Conservation (phyloP, 2,329 filamentous ascomycete genomes). For the Hypoxylon rubiginosum region DNA sequence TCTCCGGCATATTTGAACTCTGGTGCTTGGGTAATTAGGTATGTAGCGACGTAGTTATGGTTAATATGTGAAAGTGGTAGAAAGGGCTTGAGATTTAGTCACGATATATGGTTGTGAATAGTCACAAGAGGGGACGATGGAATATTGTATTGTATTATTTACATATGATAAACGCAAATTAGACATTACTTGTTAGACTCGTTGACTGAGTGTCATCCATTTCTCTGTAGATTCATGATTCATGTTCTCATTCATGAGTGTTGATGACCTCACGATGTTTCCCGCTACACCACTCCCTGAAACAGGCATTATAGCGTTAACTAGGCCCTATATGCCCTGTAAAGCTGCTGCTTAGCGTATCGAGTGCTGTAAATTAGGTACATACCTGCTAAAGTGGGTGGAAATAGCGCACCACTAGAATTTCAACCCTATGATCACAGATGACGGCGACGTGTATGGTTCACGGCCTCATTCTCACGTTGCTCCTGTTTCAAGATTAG, state of each 20-base stretch:
- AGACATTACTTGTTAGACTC: conserved; percentile 13
- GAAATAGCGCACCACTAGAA: not conserved
- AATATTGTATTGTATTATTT: not conserved
- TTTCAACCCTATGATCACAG: not conserved
- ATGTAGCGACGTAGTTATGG: not conserved
- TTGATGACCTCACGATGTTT: conserved; percentile 50
- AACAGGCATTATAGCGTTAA: conserved; percentile 12
- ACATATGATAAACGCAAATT: conserved; percentile 10
- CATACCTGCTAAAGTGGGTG: conserved; percentile 6
- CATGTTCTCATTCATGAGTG: conserved; percentile 45
- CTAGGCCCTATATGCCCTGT: conserved; percentile 1
- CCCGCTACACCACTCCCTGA: not conserved
- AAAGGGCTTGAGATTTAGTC: too few species aligned
- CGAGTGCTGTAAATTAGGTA: not conserved
- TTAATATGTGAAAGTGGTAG: too few species aligned
- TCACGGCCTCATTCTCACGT: conserved; percentile 1
- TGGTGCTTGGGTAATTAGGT: not conserved
- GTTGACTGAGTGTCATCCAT: conserved; percentile 1
- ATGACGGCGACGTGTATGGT: not conserved
- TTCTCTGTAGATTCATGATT: conserved; percentile 23
- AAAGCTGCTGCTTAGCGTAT: conserved; percentile 11
- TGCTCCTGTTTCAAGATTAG: not conserved
- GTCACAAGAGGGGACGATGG: not conserved
- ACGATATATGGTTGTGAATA: not conserved
- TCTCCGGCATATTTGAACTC: conserved; percentile 44